Conservation (phyloP, 2,329 filamentous ascomycete genomes). For the Arthrobotrys sinensis region DNA sequence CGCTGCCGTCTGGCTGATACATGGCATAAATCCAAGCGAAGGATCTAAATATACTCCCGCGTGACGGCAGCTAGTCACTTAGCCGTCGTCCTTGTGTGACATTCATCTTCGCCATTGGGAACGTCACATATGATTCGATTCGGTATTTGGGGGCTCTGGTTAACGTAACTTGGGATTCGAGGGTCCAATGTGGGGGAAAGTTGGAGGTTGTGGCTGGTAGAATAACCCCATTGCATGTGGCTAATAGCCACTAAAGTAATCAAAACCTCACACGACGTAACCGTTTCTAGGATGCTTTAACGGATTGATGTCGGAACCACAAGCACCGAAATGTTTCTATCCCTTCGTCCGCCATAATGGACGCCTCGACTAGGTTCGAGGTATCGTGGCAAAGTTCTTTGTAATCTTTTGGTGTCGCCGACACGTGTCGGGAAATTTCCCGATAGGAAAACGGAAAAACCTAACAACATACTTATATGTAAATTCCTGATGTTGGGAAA, state of each 20-base stretch:
- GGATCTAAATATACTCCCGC: slow-evolving; percentile 9
- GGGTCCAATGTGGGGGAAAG: no score
- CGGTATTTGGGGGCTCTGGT: neutral
- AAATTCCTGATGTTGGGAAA: no score
- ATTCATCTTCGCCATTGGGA: neutral
- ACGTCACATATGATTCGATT: neutral
- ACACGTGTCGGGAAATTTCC: no score
- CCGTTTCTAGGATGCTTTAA: neutral
- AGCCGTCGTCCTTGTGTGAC: slow-evolving; percentile 13
- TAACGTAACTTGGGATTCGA: no score
- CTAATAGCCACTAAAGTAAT: neutral
- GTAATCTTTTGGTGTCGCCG: no score
- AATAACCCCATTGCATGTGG: neutral
- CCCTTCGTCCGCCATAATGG: no score
- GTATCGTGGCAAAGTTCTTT: no score
- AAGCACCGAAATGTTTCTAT: slow-evolving; percentile 15
- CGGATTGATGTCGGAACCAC: slow-evolving; percentile 25
- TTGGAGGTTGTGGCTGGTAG: slow-evolving; percentile 21
- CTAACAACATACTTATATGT: no score
- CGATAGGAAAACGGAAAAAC: no score
- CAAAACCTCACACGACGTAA: slow-evolving; percentile 1
- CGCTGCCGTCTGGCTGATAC: neutral
- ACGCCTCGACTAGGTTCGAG: no score
- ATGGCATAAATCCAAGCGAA: slow-evolving; percentile 10
- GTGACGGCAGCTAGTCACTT: slow-evolving; percentile 15